Conservation (phyloP, 2,329 filamentous ascomycete species). For the Colletotrichum shisoi region DNA sequence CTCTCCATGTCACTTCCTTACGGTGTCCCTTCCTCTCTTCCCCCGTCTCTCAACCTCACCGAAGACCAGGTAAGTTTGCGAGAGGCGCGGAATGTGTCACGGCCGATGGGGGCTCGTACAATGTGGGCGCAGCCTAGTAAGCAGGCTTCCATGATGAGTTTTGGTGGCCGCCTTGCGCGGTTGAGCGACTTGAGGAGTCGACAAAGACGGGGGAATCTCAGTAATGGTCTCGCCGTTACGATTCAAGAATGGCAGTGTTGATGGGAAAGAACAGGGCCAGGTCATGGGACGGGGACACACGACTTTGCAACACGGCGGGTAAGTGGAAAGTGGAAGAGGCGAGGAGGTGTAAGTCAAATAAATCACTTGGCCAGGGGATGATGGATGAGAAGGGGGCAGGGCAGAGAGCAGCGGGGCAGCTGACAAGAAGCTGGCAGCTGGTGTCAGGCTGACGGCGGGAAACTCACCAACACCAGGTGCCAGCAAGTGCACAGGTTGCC, state of each 20-base stretch:
- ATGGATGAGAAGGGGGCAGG: constrained; percentile 1
- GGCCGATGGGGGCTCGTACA: background rate
- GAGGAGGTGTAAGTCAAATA: constrained; percentile 19
- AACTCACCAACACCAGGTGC: background rate
- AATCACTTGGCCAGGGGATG: background rate
- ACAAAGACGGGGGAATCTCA: background rate
- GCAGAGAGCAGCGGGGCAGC: background rate
- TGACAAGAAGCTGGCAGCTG: background rate
- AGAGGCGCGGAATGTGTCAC: background rate
- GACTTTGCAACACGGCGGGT: background rate
- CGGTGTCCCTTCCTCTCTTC: background rate
- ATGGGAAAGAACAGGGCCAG: background rate
- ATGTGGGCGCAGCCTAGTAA: background rate
- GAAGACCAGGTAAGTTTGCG: background rate
- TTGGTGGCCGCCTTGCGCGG: background rate
- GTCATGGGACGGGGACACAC: constrained; percentile 1
- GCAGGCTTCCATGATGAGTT: constrained; percentile 3
- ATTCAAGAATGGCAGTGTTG: background rate
- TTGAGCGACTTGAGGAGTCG: background rate
- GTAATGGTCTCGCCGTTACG: no score
- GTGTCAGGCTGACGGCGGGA: background rate
- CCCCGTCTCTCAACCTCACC: background rate
- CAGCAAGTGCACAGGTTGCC: background rate
- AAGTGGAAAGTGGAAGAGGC: background rate
- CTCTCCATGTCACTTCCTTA: no score